Base-by-base conservation (phyloP, 495 filamentous ascomycete genomes). In the Filosporella fistucella region DNA sequence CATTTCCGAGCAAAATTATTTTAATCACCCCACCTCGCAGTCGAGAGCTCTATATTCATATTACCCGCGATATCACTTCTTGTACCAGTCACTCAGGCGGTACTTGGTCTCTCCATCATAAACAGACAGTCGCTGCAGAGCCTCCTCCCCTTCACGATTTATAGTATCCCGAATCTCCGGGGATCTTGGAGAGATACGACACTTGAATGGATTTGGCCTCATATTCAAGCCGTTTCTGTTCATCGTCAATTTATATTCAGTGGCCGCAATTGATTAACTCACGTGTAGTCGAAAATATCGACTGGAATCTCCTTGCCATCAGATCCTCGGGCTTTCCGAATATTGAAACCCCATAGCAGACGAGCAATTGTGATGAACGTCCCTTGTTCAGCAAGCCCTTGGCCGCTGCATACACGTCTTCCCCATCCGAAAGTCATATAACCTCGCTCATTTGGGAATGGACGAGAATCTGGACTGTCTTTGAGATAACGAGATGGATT, bases 91-190 rank as follows among this genome's bases (percentile, higher is more conserved):
- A 34, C 70, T 75, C 73, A 80, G 76, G 16, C 71, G 55, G 46
- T 79, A 78, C 53, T 76, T 68, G 18, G 75, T 77, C 57, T 78
- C 74, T n/a, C 78, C 78, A 9, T 81, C 72, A 53, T 76, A 77
- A 16, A 68, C 57, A 45, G 73, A 64, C n/a, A 82, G 50, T 20
- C 78, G 68, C 25, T 68, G 56, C 26, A 78, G 52, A 1, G 78
- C 78, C 52, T 77, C 66, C 51, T 62, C 60, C 13, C 77, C 77
- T 51, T 82, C 77, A 18, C 70, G 56, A n/a, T 76, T 64, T 32
- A 83, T 75, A 1, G 76, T 67, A 17, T 65, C 62, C 3, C 62
- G 55, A 14, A 82, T 75, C 46, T 74, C 68, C 18, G 71, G 67
- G 25, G 52, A 74, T 36, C 76, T 62, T 5, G 72, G 69, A 30